Base-by-base conservation (phyloP, 1,284 basidiomycete species). In the Ustilago xerochloae region DNA sequence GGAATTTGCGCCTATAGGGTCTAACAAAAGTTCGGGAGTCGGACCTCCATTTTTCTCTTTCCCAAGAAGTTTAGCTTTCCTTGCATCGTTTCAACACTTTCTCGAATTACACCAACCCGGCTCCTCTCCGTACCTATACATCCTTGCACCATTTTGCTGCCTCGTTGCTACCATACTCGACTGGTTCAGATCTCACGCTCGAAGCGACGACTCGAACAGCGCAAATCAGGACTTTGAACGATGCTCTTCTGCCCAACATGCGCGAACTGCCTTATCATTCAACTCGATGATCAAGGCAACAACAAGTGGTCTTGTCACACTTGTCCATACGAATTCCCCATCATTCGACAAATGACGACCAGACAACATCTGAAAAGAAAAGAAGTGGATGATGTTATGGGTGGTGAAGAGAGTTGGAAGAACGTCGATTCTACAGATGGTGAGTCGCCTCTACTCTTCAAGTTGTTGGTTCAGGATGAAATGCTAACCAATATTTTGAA, bases 171-270 rank as follows among this genome's bases (percentile, higher is more conserved):
- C n/a, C n/a, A n/a, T n/a, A n/a, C n/a, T n/a, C n/a, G n/a, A n/a
- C n/a, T n/a, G n/a, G n/a, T n/a, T n/a, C n/a, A n/a, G n/a, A n/a
- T n/a, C n/a, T n/a, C n/a, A n/a, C n/a, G n/a, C n/a, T n/a, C n/a
- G n/a, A n/a, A n/a, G n/a, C n/a, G n/a, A n/a, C n/a, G n/a, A n/a
- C n/a, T n/a, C n/a, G n/a, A n/a, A n/a, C n/a, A n/a, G n/a, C n/a
- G n/a, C n/a, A n/a, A n/a, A n/a, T n/a, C n/a, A n/a, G n/a, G n/a
- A n/a, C n/a, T n/a, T n/a, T n/a, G n/a, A n/a, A n/a, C n/a, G 1
- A 93, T 94, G 93, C 88, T 96, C 28, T 97, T 97, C 87, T 98
- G 96, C 83, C 95, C 95, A 35, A 94, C 92, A 58, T 99, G 96
- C 84, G 90, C 93, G 47, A 98, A 98, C 85, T 88, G 94, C 62